Percentiles rank a stretch among this genome's conserved stretches.
These are phyloP conservation scores for Pseudonitzschia pungens DNA, from an alignment of 108 stramenopile species.

Conservation along the genomic window DNA sequence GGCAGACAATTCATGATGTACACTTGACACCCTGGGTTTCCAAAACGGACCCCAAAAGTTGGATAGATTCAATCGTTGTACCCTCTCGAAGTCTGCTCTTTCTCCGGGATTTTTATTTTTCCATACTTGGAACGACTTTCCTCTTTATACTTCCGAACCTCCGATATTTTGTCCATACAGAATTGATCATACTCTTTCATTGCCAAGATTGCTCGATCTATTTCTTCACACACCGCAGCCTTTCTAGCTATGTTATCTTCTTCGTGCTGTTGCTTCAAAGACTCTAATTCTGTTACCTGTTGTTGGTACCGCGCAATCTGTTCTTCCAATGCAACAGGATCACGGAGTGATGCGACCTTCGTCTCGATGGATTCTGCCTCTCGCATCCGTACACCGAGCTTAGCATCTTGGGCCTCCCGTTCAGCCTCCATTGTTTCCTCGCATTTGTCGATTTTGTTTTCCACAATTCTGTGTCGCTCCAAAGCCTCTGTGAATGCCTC, in stretches of 20 bases:
- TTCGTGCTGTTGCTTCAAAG: slow-evolving; percentile 41
- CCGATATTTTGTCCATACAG: slow-evolving; percentile 21
- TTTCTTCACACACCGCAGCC: slow-evolving; percentile 65
- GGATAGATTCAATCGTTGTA: not conserved
- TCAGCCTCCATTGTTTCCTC: slow-evolving; percentile 53
- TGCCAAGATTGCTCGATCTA: slow-evolving; percentile 46
- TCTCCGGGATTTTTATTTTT: slow-evolving; percentile 1
- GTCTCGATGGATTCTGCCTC: slow-evolving; percentile 64
- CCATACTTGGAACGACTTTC: slow-evolving; percentile 7
- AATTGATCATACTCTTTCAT: slow-evolving; percentile 55
- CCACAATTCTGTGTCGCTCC: slow-evolving; percentile 51
- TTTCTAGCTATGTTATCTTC: slow-evolving; percentile 51
- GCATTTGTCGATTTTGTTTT: slow-evolving; percentile 42
- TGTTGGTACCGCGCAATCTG: slow-evolving; percentile 57
- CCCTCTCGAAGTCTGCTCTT: not conserved
- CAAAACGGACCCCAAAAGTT: not conserved
- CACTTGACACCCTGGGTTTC: too few species aligned
- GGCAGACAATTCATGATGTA: too few species aligned
- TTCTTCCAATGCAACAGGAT: slow-evolving; percentile 73
- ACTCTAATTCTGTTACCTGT: slow-evolving; percentile 60
- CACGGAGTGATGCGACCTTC: slow-evolving; percentile 69
- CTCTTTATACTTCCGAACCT: slow-evolving; percentile 13
- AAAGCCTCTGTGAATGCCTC: slow-evolving; percentile 43
- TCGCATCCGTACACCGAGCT: slow-evolving; percentile 53
- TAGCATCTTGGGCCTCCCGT: slow-evolving; percentile 54